Evolutionary conservation across 139 green algal species (phyloP).

Genomic region (Chlorella vulgaris): DNA sequence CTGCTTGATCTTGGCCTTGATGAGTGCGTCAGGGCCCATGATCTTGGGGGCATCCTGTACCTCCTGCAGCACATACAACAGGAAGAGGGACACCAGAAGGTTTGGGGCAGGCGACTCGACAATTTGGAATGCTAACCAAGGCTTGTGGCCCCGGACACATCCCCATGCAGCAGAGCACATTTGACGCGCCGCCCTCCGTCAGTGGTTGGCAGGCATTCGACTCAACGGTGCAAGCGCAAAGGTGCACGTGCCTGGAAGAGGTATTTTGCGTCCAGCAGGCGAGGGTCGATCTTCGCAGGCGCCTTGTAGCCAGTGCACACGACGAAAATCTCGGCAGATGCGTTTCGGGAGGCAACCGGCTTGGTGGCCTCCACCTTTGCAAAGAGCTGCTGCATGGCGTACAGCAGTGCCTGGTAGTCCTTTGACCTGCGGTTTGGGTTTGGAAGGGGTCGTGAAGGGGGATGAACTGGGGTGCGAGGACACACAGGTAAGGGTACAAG

Average conservation of each 20-base stretch:
- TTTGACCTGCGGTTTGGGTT: slow-evolving; percentile 62
- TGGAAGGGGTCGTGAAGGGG: not conserved
- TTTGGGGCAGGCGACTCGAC: too few relatives aligned
- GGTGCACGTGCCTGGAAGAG: slow-evolving; percentile 81
- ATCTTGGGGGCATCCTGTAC: slow-evolving; percentile 54
- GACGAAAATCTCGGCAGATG: slow-evolving; percentile 97
- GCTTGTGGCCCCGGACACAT: too few relatives aligned
- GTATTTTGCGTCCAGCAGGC: slow-evolving; percentile 90
- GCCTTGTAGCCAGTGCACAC: slow-evolving; percentile 97
- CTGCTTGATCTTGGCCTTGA: slow-evolving; percentile 80
- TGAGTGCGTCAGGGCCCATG: slow-evolving; percentile 82
- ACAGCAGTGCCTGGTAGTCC: slow-evolving; percentile 98
- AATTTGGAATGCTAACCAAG: too few relatives aligned
- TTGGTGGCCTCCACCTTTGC: slow-evolving; percentile 96
- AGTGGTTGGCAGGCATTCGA: too few relatives aligned
- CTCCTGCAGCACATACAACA: slow-evolving; percentile 36
- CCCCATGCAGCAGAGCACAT: not conserved
- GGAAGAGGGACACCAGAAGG: too few relatives aligned
- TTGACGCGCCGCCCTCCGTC: too few relatives aligned
- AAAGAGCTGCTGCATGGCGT: slow-evolving; percentile 98
- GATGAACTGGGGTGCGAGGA: not conserved
- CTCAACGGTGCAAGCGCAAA: too few relatives aligned
- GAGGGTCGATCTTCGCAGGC: slow-evolving; percentile 95
- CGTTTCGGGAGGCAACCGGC: slow-evolving; percentile 86
- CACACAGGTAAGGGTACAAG: not conserved